Base-by-base conservation (phyloP, 257 asterid genomes). In the Solanum tarijense region DNA sequence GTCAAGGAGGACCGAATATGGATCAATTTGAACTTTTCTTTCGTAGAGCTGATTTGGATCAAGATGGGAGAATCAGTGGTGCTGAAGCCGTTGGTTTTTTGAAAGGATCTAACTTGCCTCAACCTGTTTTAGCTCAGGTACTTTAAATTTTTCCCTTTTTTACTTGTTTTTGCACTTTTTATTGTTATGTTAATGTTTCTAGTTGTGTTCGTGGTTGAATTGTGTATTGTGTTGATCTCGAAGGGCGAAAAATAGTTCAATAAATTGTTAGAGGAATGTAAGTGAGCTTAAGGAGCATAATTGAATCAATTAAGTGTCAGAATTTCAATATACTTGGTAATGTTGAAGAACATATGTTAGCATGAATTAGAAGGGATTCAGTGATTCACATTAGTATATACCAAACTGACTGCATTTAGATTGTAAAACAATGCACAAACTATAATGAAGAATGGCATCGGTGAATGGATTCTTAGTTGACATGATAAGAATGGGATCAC, bases 61-160 rank as follows among this genome's bases (percentile, higher is more conserved):
- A 94, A 48, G 99, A 96, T 86, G 98, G 99, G 60, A 93, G 94
- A 92, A 94, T 96, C 91, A 96, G 98, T 87, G 99, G 99, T 69
- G 94, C 76, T 87, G 99, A 96, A 92, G 99, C 99, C 86, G 98
- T 96, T 85, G 69, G 89, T 52, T 95, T 96, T 88, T 92, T 96
- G 41, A 94, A 93, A 90, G 98, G 98, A 89, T 95, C 99, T 90
- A 94, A 94, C 93, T 91, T 96, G 87, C 91, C 96, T 87, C 92
- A 92, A 90, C 95, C 90, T 91, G 96, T 96, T 83, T 95, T 96
- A 87, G 98, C 98, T 75, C 94, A 93, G 97, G 99, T 96, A 48
- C 12, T 23, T 75, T 38, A 74, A 35, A 29, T 60, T 48, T 69
- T 1, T 52, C n/a, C 55, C 48, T 1, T 58, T 23, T 65, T 25